Evolutionary conservation across 495 filamentous ascomycete species (phyloP).

Genomic region (Pyronema omphalodes): DNA sequence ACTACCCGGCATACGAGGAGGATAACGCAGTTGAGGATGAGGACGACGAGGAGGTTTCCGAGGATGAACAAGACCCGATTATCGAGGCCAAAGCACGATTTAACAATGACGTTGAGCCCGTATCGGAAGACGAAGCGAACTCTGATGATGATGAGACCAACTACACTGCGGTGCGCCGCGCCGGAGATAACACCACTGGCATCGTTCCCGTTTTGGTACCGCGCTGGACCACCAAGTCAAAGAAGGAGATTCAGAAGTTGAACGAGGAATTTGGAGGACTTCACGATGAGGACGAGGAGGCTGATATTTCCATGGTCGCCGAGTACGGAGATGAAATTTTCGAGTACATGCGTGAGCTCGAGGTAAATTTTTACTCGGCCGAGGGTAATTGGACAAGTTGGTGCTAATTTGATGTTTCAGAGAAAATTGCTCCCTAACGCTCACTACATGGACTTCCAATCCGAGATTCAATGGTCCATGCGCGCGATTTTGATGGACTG

Average conservation of each 20-base stretch:
- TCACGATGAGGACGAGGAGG: conserved; percentile 58
- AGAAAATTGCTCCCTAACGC: conserved; percentile 63
- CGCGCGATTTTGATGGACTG: conserved; percentile 94
- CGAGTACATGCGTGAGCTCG: conserved; percentile 66
- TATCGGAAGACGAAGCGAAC: conserved; percentile 19
- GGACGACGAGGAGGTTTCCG: conserved; percentile 18
- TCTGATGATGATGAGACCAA: conserved; percentile 19
- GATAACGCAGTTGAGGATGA: conserved; percentile 18
- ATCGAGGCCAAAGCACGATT: conserved; percentile 5
- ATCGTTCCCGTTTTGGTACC: conserved; percentile 20
- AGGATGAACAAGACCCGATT: conserved; percentile 11
- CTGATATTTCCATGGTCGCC: conserved; percentile 95
- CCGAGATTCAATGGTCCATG: conserved; percentile 99
- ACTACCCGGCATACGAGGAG: conserved; percentile 23
- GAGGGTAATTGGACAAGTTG: neutral
- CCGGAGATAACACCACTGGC: conserved; percentile 22
- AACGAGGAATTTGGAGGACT: conserved; percentile 11
- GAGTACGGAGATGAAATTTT: conserved; percentile 96
- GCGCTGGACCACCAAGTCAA: conserved; percentile 17
- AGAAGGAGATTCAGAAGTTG: conserved; percentile 15
- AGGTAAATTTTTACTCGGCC: conserved; percentile 40
- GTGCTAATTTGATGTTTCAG: conserved; percentile 28
- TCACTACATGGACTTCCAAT: conserved; percentile 90
- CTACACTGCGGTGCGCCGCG: conserved; percentile 7
- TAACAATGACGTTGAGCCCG: conserved; percentile 8